Base-by-base conservation (phyloP, 805 yeast genomes). In the Nematodospora valgi region DNA sequence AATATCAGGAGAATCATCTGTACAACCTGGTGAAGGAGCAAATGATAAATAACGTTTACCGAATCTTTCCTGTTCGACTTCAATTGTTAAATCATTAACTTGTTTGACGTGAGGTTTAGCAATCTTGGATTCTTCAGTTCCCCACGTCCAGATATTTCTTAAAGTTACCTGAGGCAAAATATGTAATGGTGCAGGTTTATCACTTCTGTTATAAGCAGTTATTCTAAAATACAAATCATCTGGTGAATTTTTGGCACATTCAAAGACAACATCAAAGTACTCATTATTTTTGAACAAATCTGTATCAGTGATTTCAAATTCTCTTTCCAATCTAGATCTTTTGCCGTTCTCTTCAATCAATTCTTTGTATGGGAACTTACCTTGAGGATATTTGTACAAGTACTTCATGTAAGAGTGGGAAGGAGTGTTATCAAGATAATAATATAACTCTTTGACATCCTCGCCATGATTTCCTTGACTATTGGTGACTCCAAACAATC, bases 381-480 rank as follows among this genome's bases (percentile, higher is more conserved):
- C 65, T 46, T 86, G 95, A n/a, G 97, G 96, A 55, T 88, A 88
- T 67, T 89, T 89, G 74, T 88, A 88, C 39, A 86, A 70, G 48
- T 81, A 86, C 66, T 89, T 88, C 84, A 86, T 83, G 62, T 87
- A 88, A 23, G 95, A 81, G 62, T 88, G 96, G 5, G 96, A 75
- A 6, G 97, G 97, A 9, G 94, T 85, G 61, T 86, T 88, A 62
- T 88, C 97, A 41, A 88, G 70, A 52, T 88, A 87, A 55, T 78
- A 88, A 56, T 85, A 85, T 46, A 80, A 58, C 52, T 85, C 94
- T 62, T 88, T 88, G 41, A 86, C 96, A 57, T 88, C 97, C 56
- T 88, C 97, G 37, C 97, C 97, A 58, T 88, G 97, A 57, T 89
- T 89, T 9, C 96, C 97, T 56, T 88, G 89, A 10, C 86, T 87